Evolutionary conservation across 2,329 filamentous ascomycete species (phyloP).

Genomic region (Blastomyces silverae): DNA sequence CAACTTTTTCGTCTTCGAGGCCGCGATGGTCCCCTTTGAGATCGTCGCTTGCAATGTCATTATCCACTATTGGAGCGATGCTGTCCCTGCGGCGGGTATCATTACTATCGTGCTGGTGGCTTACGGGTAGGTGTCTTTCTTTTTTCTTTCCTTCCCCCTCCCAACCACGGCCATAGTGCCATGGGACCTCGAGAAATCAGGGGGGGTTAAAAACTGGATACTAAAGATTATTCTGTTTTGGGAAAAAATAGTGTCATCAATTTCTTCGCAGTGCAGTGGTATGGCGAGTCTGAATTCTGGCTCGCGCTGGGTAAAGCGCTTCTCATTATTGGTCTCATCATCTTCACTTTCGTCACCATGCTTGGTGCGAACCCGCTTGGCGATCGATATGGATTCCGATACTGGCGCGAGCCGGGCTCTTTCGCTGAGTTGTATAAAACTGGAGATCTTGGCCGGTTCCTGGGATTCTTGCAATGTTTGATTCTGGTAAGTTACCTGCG

Average conservation of each 20-base stretch:
- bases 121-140: slow-evolving; percentile 34
- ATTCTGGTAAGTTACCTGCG: slow-evolving; percentile 37
- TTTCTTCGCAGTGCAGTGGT: slow-evolving; percentile 64
- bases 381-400: slow-evolving; percentile 67
- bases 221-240: neutral
- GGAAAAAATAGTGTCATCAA: slow-evolving; percentile 51
- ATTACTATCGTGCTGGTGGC: slow-evolving; percentile 43
- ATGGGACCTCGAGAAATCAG: neutral
- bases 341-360: slow-evolving; percentile 78
- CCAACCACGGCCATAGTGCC: neutral
- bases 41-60: slow-evolving; percentile 47
- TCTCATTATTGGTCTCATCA: slow-evolving; percentile 62
- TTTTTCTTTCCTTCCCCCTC: too few relatives aligned
- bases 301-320: slow-evolving; percentile 65
- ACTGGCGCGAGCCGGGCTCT: slow-evolving; percentile 59
- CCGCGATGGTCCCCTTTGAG: slow-evolving; percentile 48
- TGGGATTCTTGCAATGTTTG: slow-evolving; percentile 69
- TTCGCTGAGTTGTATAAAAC: slow-evolving; percentile 60
- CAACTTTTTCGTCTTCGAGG: slow-evolving; percentile 50
- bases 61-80: slow-evolving; percentile 46
- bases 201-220: neutral
- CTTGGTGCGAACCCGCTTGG: slow-evolving; percentile 69
- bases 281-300: slow-evolving; percentile 71
- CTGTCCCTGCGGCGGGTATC: slow-evolving; percentile 42
- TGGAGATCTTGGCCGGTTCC: slow-evolving; percentile 61